Evolutionary conservation across 176 grass and related monocot species (phyloP), one percentile per base, ranked within the genome.

Genomic region (Musa beccarii): DNA sequence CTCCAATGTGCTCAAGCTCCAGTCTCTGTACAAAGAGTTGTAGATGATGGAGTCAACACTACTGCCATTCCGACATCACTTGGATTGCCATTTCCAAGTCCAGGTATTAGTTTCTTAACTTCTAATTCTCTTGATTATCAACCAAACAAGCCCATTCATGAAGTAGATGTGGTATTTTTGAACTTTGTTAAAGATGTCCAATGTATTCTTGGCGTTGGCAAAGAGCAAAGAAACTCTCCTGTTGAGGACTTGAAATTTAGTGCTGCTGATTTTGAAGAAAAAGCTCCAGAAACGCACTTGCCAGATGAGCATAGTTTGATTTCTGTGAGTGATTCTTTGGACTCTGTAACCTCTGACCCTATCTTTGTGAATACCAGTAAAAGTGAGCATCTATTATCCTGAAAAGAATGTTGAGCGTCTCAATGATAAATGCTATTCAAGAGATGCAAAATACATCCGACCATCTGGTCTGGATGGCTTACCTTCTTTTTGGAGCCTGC

Each of bases 1-100:
- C 95, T 98, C 73, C 88, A 98, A 81, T 98, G 88, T 11, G 87
- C 81, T 85, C 88, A 98, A 74, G 95, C 90, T 66, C 88, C 95
- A 3, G 86, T 89, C 54, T 98, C 95, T 71, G 70, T 83, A 81
- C 84, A 68, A 66, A 85, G 86, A 87, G 79, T 79, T 53, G 13
- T 63, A 50, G 75, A 76, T 78, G 85, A 74, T 52, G 25, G 76
- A 66, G 78, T 43, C 59, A 79, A 53, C 79, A 80, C 84, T 69
- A 63, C 51, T 16, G 29, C 72, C 49, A 50, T 51, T 75, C 70
- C 68, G 69, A 17, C 75, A 51, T 81, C 79, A 53, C 24, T 67
- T 72, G 19, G 65, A 81, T 74, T 66, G 62, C 51, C 68, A 64
- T 59, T 84, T 86, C 59, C 72, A 79, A 68, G 69, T 12, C 52